Evolutionary conservation across 495 filamentous ascomycete genomes (phyloP).

Genomic region (Staphylotrichum longicolle): DNA sequence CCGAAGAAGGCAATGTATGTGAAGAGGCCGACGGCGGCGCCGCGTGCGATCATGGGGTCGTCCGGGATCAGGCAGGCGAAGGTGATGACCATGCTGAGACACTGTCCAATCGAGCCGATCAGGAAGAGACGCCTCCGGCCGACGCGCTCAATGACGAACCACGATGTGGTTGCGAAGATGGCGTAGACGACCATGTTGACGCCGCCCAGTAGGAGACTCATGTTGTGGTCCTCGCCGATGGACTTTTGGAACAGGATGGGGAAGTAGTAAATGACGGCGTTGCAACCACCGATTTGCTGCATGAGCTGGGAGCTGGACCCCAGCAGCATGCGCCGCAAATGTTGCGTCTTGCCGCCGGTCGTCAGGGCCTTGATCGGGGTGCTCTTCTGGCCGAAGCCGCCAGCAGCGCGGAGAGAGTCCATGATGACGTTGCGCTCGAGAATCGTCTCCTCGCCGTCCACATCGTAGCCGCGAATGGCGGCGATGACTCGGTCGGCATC

Average conservation of each 20-base stretch:
- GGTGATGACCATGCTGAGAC: constrained; percentile 69
- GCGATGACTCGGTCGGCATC: constrained; percentile 69
- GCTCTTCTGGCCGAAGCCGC: constrained; percentile 51
- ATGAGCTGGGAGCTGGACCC: constrained; percentile 66
- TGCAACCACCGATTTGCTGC: constrained; percentile 75
- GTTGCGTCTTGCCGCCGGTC: constrained; percentile 62
- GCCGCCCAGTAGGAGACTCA: constrained; percentile 70
- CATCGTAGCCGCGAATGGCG: constrained; percentile 60
- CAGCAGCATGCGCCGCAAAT: constrained; percentile 61
- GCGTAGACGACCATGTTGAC: constrained; percentile 79
- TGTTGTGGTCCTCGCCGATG: constrained; percentile 55
- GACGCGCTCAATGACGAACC: constrained; percentile 75
- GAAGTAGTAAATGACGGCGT: constrained; percentile 83
- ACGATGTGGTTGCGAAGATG: constrained; percentile 72
- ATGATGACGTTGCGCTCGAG: constrained; percentile 61
- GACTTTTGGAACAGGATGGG: constrained; percentile 71
- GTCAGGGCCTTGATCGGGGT: constrained; percentile 57
- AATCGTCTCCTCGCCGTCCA: constrained; percentile 54
- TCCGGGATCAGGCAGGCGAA: constrained; percentile 68
- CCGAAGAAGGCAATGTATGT: constrained; percentile 77
- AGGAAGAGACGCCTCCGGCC: constrained; percentile 72
- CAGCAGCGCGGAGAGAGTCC: constrained; percentile 64
- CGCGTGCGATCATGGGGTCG: constrained; percentile 53
- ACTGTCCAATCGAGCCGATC: constrained; percentile 66
- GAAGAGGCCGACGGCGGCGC: constrained; percentile 74